phyloP scores from a whole-genome alignment of 148 eudicot species.

The Bassia scoparia region DNA sequence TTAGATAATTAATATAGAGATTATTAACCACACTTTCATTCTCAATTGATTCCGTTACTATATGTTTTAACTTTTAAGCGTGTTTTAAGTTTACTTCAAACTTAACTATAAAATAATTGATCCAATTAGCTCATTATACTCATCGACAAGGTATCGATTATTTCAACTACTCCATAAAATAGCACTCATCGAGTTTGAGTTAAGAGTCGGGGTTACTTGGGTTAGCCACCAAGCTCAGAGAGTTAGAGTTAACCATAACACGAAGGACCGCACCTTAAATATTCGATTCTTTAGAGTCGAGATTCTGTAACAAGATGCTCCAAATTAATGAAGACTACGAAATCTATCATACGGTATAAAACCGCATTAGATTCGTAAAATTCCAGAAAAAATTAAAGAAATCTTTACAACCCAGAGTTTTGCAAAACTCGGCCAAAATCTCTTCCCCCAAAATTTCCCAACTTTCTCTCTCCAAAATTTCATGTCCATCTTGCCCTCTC shows the following conservation, averaged over 20 bases:
- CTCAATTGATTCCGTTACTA: too few relatives aligned
- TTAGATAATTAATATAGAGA: too few relatives aligned
- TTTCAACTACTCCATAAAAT: too few relatives aligned
- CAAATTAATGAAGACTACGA: neutral
- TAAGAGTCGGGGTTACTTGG: too few relatives aligned
- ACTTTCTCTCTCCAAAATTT: conserved; percentile 37
- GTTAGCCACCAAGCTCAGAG: neutral
- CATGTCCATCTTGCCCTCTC: conserved; percentile 97
- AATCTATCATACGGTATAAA: conserved; percentile 4
- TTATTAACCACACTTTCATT: too few relatives aligned
- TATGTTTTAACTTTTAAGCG: too few relatives aligned
- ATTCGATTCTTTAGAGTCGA: neutral
- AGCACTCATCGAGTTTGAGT: too few relatives aligned
- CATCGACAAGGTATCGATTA: too few relatives aligned
- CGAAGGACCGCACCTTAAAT: neutral
- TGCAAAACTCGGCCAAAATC: conserved; percentile 7
- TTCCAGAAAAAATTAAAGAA: neutral
- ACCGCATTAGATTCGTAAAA: conserved; percentile 12
- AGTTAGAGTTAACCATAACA: neutral
- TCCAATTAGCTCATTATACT: too few relatives aligned
- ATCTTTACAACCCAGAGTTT: neutral
- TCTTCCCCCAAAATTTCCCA: conserved; percentile 5
- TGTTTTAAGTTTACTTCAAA: too few relatives aligned
- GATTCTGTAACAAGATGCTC: conserved; percentile 7
- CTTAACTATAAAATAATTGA: too few relatives aligned